Conservation (phyloP, 1,284 basidiomycete species). For the Pyrrhoderma lamaoense region DNA sequence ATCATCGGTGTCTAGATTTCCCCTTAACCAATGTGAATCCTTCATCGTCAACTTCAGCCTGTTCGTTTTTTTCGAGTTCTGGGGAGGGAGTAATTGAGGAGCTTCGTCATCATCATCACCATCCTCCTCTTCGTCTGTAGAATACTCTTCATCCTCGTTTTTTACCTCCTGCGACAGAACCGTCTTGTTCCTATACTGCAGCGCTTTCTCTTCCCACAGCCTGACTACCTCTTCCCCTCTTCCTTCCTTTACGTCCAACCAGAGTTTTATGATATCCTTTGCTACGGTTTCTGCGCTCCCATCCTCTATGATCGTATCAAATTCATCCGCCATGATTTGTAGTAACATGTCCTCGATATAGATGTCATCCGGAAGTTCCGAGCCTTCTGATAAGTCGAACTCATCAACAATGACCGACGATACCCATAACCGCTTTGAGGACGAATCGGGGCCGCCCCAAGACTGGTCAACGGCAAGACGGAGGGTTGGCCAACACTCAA, state of each 20-base stretch:
- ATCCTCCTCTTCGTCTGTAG: conserved; percentile 36
- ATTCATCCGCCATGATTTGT: conserved; percentile 80
- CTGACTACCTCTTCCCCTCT: conserved; percentile 40
- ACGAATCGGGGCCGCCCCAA: conserved; percentile 74
- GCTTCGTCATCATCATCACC: conserved; percentile 36
- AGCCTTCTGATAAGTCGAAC: conserved; percentile 46
- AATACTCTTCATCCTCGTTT: conserved; percentile 32
- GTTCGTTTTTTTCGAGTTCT: conserved; percentile 32
- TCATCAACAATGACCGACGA: conserved; percentile 77
- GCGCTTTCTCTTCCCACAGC: conserved; percentile 57
- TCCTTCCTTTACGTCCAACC: conserved; percentile 40
- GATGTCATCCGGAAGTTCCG: conserved; percentile 50
- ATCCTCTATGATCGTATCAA: conserved; percentile 76
- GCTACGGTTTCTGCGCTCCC: conserved; percentile 68
- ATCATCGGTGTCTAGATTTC: conserved; percentile 34
- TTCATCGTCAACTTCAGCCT: conserved; percentile 78
- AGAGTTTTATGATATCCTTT: conserved; percentile 60
- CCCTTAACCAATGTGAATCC: conserved; percentile 79
- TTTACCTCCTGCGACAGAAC: conserved; percentile 38
- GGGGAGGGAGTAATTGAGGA: conserved; percentile 44
- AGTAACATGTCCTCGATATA: conserved; percentile 74
- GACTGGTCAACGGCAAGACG: conserved; percentile 73
- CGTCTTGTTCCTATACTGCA: conserved; percentile 49
- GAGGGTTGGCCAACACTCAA: conserved; percentile 77
- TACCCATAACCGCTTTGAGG: conserved; percentile 74